Percentiles rank a stretch among this genome's conserved stretches.
phyloP scores from a whole-genome alignment of 768 basidiomycete genomes.

The Rhodotorula babjevae region DNA sequence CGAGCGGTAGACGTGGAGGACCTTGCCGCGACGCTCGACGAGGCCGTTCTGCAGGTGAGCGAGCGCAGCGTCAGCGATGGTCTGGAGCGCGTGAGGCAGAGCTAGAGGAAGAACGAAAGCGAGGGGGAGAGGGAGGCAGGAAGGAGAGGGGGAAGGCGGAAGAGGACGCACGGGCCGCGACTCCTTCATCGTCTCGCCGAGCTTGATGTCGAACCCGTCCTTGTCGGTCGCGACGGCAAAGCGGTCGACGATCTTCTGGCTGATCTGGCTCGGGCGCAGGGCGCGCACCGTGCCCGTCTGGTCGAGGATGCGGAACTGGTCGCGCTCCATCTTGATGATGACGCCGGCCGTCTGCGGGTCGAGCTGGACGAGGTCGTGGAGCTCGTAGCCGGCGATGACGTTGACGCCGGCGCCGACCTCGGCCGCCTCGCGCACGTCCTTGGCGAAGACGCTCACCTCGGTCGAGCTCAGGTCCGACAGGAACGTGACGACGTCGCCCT shows the following conservation, averaged over 20 bases:
- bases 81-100: too few species aligned
- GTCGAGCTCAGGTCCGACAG: conserved; percentile 95
- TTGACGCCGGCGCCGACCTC: conserved; percentile 92
- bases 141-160: conserved; percentile 14
- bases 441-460: conserved; percentile 95
- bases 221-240: conserved; percentile 83
- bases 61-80: background rate
- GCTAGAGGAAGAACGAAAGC: too few species aligned
- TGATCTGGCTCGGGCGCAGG: conserved; percentile 86
- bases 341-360: conserved; percentile 93
- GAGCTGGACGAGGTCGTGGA: conserved; percentile 93
- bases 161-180: conserved; percentile 62
- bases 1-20: conserved; percentile 89
- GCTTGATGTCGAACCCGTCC: conserved; percentile 76
- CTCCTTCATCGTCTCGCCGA: conserved; percentile 90
- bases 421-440: conserved; percentile 93
- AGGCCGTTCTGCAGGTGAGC: background rate
- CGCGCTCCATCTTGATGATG: conserved; percentile 93
- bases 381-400: conserved; percentile 83
- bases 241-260: conserved; percentile 74
- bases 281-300: conserved; percentile 84
- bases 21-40: conserved; percentile 74
- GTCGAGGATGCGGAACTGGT: conserved; percentile 91
- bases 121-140: too few species aligned
- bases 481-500: conserved; percentile 88